Conservation (phyloP, 2,329 filamentous ascomycete species). For the Curvularia spicifera region DNA sequence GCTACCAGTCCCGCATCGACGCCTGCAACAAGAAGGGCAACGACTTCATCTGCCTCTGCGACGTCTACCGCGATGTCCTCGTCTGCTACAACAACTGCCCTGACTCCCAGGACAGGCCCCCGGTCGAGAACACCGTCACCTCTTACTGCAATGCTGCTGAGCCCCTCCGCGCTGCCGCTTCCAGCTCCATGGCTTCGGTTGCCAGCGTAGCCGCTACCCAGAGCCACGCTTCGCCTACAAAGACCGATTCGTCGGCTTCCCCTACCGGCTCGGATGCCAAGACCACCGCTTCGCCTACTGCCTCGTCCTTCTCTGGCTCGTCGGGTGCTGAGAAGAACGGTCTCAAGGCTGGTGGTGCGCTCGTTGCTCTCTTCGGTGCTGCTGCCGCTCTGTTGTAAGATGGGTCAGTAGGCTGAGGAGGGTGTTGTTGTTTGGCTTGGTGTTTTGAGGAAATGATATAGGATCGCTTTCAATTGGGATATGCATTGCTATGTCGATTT, state of each 20-base stretch:
- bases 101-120: slow-evolving; percentile 48
- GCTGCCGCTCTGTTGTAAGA: slow-evolving; percentile 28
- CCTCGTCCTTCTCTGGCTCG: slow-evolving; percentile 27
- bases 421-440: background rate
- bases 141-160: slow-evolving; percentile 53
- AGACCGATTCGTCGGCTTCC: background rate
- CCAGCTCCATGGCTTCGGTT: slow-evolving; percentile 24
- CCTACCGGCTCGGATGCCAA: background rate
- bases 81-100: slow-evolving; percentile 72
- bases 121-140: slow-evolving; percentile 46
- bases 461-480: slow-evolving; percentile 14
- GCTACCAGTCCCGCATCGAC: slow-evolving; percentile 52
- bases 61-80: slow-evolving; percentile 60
- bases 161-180: slow-evolving; percentile 38
- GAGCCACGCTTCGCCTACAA: slow-evolving; percentile 12
- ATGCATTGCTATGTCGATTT: background rate
- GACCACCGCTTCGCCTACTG: slow-evolving; percentile 9
- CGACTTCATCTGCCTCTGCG: slow-evolving; percentile 65
- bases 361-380: slow-evolving; percentile 33
- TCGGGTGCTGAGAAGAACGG: slow-evolving; percentile 9
- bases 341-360: slow-evolving; percentile 31
- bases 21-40: slow-evolving; percentile 51
- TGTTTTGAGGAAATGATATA: slow-evolving; percentile 4
- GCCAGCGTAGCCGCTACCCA: slow-evolving; percentile 31
- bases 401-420: background rate